phyloP scores from a whole-genome alignment of 2,329 filamentous ascomycete genomes.

The Alternaria sp. region DNA sequence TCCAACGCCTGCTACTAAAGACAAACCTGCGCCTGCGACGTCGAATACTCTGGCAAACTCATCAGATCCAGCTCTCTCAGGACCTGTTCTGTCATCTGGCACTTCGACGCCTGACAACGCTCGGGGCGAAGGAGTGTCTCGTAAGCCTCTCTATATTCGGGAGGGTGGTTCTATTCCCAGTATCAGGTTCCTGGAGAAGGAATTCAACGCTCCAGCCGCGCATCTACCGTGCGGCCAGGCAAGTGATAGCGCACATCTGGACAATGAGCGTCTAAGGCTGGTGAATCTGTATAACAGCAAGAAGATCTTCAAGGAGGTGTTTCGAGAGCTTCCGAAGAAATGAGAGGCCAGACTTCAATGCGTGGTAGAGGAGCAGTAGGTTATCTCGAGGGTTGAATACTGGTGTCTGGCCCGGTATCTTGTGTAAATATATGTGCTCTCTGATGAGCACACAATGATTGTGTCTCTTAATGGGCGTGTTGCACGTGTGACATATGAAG shows the following conservation, averaged over 20 bases:
- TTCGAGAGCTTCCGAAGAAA: conserved; percentile 65
- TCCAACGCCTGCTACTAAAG: conserved; percentile 12
- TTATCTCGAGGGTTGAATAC: not conserved
- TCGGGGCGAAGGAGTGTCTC: not conserved
- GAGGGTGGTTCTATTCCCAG: conserved; percentile 96
- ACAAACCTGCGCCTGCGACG: conserved; percentile 56
- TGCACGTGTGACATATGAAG: not conserved
- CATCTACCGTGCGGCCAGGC: conserved; percentile 95
- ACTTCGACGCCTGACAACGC: conserved; percentile 4
- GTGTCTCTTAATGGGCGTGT: not conserved
- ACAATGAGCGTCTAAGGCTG: conserved; percentile 91
- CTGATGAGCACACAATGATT: not conserved
- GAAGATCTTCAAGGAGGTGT: conserved; percentile 90
- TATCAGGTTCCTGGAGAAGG: conserved; percentile 93
- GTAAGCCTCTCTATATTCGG: conserved; percentile 87
- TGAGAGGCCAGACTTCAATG: not conserved
- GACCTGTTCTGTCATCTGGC: conserved; percentile 5
- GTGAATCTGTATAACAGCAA: conserved; percentile 89
- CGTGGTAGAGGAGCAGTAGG: not conserved
- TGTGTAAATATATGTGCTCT: not conserved
- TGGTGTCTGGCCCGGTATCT: not conserved
- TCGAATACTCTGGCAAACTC: conserved; percentile 61
- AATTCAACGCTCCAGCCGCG: conserved; percentile 88
- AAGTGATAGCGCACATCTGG: conserved; percentile 91
- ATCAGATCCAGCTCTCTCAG: conserved; percentile 28